A percentile compares a stretch with the other conserved stretches of the same genome.
phyloP scores from a whole-genome alignment of 768 basidiomycete genomes.

The Rhodotorula babjevae region DNA sequence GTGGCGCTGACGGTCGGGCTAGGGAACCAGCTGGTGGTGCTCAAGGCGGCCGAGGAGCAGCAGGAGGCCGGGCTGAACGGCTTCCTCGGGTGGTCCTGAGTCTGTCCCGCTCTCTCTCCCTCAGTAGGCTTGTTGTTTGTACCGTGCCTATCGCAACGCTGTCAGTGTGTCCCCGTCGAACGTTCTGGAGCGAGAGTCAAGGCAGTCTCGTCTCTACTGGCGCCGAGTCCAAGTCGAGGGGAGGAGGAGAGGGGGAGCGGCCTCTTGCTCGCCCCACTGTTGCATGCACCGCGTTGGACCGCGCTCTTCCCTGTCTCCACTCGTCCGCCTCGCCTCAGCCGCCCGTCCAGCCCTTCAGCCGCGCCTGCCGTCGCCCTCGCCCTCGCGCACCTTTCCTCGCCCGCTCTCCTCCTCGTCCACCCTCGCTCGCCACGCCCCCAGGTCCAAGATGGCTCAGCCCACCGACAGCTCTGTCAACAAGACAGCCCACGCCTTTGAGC shows the following conservation, averaged over 20 bases:
- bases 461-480: conserved; percentile 33
- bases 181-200: no score
- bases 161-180: no score
- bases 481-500: conserved; percentile 64
- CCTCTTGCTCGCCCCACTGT: no score
- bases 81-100: background rate
- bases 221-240: background rate
- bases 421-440: background rate
- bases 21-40: conserved; percentile 16
- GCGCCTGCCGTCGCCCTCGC: no score
- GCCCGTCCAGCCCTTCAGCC: no score
- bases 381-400: background rate
- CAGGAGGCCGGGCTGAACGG: background rate
- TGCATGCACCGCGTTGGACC: background rate
- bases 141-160: background rate
- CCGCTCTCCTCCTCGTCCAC: conserved; percentile 1
- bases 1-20: conserved; percentile 8
- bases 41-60: conserved; percentile 13
- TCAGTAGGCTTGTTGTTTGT: background rate
- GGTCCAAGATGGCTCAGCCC: conserved; percentile 28
- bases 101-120: background rate
- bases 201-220: background rate
- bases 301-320: no score
- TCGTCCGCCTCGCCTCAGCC: no score
- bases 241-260: background rate